Percentiles rank a stretch among this genome's conserved stretches.
Conservation (phyloP, 139 green algal species). For the Micractinium conductrix region DNA sequence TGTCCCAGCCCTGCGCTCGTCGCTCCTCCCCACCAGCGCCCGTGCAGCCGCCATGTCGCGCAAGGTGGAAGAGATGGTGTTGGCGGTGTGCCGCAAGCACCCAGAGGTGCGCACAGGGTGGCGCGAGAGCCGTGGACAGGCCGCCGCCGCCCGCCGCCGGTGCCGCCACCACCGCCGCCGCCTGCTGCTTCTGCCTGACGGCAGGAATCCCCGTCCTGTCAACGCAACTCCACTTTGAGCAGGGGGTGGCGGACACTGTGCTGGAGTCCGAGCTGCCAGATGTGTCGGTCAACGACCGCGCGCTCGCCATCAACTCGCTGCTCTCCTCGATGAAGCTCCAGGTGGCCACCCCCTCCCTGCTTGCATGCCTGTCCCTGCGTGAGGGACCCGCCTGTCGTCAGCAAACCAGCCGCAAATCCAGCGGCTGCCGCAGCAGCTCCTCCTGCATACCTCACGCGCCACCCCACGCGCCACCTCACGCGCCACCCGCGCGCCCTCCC, state of each 20-base stretch:
- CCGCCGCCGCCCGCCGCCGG: neutral
- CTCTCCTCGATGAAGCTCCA: conserved; percentile 38
- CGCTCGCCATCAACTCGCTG: conserved; percentile 51
- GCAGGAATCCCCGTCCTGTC: neutral
- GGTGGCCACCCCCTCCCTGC: too few relatives aligned
- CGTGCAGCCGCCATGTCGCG: neutral
- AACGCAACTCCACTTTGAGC: neutral
- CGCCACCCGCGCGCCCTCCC: neutral
- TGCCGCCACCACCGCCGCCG: neutral
- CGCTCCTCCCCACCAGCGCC: too few relatives aligned
- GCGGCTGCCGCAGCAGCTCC: too few relatives aligned
- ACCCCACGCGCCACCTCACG: neutral
- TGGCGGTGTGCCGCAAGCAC: conserved; percentile 24
- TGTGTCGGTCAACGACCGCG: conserved; percentile 36
- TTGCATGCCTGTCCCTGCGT: too few relatives aligned
- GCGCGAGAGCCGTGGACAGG: too few relatives aligned
- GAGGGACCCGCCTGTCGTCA: too few relatives aligned
- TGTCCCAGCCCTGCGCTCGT: too few relatives aligned
- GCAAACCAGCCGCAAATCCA: too few relatives aligned
- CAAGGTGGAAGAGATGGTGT: conserved; percentile 14
- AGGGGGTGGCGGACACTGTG: conserved; percentile 16
- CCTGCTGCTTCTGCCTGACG: neutral
- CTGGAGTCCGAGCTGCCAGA: conserved; percentile 33
- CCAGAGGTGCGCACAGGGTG: conserved; percentile 28
- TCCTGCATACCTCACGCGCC: too few relatives aligned